Evolutionary conservation across 345 rosid species (phyloP).

Genomic region (Geranium brycei): DNA sequence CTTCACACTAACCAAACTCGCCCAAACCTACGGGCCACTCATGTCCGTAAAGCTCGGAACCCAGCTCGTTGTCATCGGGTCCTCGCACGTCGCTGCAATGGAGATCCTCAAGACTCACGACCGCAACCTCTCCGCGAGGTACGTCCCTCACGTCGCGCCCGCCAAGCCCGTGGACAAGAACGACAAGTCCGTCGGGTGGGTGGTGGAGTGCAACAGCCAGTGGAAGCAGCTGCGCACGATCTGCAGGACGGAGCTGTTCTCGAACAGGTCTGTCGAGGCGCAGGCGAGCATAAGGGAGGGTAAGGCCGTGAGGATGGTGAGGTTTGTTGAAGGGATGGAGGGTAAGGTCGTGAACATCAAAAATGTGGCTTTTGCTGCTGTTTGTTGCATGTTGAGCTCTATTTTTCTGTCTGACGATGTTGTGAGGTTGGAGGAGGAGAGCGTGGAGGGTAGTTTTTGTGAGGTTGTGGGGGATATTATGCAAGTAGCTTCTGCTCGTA

Average conservation of each 20-base stretch:
- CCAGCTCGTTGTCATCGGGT: constrained; percentile 14
- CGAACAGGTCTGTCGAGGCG: not conserved
- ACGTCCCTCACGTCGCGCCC: not conserved
- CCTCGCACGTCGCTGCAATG: constrained; percentile 12
- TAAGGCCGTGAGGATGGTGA: constrained; percentile 4
- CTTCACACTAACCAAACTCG: not conserved
- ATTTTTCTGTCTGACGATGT: constrained; percentile 3
- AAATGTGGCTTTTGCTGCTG: not conserved
- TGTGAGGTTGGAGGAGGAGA: not conserved
- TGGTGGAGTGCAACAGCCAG: constrained; percentile 6
- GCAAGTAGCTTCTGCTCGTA: constrained; percentile 6
- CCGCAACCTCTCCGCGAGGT: constrained; percentile 13
- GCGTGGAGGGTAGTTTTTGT: not conserved
- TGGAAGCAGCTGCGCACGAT: constrained; percentile 10
- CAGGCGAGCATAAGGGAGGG: constrained; percentile 9
- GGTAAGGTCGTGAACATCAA: constrained; percentile 5
- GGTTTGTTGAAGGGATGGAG: constrained; percentile 3
- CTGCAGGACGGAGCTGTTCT: constrained; percentile 8
- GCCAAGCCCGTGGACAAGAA: constrained; percentile 5
- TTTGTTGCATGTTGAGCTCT: not conserved
- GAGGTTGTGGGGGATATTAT: constrained; percentile 7
- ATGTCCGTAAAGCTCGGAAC: constrained; percentile 17
- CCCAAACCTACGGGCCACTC: constrained; percentile 11
- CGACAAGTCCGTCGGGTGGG: constrained; percentile 4
- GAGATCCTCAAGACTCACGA: constrained; percentile 20